Base-by-base conservation (phyloP, 345 rosid species). In the Salix suchowensis region DNA sequence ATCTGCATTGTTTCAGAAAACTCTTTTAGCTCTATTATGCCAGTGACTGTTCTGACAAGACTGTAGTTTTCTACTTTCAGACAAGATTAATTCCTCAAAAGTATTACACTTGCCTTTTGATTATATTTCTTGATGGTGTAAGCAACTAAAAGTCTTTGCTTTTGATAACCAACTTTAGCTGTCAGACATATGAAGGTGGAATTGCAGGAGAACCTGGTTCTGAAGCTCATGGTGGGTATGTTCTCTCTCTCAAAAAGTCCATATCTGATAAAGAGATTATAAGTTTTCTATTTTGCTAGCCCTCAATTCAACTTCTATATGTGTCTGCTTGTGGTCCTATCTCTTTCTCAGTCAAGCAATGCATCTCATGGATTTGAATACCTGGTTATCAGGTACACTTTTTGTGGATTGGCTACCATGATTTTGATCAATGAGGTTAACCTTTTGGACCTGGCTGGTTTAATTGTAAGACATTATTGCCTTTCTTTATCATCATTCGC, bases 211-310 rank as follows among this genome's bases (percentile, higher is more conserved):
- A 93, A 84, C 98, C 99, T 68, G 94, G 94, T 79, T 87, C 94
- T 72, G 99, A 96, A 89, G 99, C 98, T 87, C 99, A 96, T 62
- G 99, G 99, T 81, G 99, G 99, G 99, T 96, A 93, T 77, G 96
- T 83, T 77, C 74, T 28, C 23, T 39, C 9, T 7, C 46, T 73
- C 68, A 15, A 21, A 34, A 4, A 39, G 34, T 60, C 5, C 9
- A 9, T 64, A 44, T 62, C 60, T 28, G 58, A 34, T 65, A 21
- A 21, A 19, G 16, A 34, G 46, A 55, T 21, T 48, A 55, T 72
- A 30, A 54, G 6, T 55, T 34, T 55, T 9, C 32, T 54, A 61
- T 19, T 9, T 72, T 44, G 9, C 67, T 28, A 13, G 40, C 26
- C 16, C n/a, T 28, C 23, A 60, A 36, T 28, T 60, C 30, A 16